phyloP scores from a whole-genome alignment of 2,329 filamentous ascomycete genomes.

The Venturia effusa region DNA sequence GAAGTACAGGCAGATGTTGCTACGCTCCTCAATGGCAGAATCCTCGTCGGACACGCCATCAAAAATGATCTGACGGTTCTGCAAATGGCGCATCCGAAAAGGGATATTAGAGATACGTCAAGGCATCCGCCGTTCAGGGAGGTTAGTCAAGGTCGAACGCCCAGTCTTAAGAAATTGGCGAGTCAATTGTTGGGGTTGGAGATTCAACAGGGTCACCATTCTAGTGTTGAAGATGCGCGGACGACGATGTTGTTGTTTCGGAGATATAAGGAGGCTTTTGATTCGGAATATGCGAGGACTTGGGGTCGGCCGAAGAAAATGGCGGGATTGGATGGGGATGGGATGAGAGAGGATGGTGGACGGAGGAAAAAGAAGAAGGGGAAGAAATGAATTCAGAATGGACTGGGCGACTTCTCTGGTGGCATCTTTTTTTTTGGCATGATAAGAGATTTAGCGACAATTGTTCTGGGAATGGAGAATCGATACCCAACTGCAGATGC shows the following conservation, averaged over 20 bases:
- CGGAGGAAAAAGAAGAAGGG: conserved; percentile 25
- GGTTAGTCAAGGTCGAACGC: conserved; percentile 56
- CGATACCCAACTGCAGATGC: no score
- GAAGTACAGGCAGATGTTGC: conserved; percentile 66
- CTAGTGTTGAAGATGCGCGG: conserved; percentile 64
- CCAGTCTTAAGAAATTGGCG: conserved; percentile 51
- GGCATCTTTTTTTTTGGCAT: no score
- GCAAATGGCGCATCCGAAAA: conserved; percentile 64
- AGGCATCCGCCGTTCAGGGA: conserved; percentile 65
- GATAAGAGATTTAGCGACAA: no score
- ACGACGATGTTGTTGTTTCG: conserved; percentile 85
- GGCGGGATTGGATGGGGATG: conserved; percentile 13
- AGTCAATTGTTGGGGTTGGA: conserved; percentile 46
- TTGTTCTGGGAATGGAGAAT: no score
- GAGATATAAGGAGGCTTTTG: conserved; percentile 73
- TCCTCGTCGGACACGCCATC: conserved; percentile 76
- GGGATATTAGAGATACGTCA: conserved; percentile 76
- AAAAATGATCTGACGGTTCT: conserved; percentile 67
- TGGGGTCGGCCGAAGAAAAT: conserved; percentile 7
- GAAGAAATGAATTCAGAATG: background rate
- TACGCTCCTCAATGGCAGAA: conserved; percentile 55
- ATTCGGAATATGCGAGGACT: conserved; percentile 32
- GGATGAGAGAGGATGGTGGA: conserved; percentile 19
- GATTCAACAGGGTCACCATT: conserved; percentile 51
- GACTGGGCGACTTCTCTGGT: no score